Conservation (phyloP, 495 filamentous ascomycete genomes). For the Neurospora sp. region DNA sequence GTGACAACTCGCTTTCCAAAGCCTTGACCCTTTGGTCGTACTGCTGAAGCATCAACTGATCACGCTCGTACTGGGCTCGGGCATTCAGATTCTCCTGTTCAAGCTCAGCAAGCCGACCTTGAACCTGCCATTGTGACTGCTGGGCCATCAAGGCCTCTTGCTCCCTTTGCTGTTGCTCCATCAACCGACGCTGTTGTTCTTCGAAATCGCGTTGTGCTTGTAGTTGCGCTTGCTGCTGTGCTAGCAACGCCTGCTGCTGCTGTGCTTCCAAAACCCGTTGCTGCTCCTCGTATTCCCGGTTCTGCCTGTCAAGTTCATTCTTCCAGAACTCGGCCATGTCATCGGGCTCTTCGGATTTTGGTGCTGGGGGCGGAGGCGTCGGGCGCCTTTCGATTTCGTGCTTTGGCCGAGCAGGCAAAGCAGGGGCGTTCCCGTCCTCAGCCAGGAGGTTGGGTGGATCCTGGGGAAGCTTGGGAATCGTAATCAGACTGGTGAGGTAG, state of each 20-base stretch:
- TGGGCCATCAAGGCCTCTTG: slow-evolving; percentile 83
- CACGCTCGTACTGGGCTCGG: slow-evolving; percentile 88
- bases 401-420: slow-evolving; percentile 73
- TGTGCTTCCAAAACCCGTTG: slow-evolving; percentile 79
- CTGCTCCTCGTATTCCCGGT: slow-evolving; percentile 89
- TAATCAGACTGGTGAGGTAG: slow-evolving; percentile 92
- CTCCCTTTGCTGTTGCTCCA: slow-evolving; percentile 80
- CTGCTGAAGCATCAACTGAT: slow-evolving; percentile 92
- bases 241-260: slow-evolving; percentile 51
- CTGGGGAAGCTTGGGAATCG: slow-evolving; percentile 88
- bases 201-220: slow-evolving; percentile 89
- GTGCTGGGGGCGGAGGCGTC: slow-evolving; percentile 51
- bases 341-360: slow-evolving; percentile 69
- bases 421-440: slow-evolving; percentile 74
- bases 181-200: slow-evolving; percentile 80
- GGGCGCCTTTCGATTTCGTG: slow-evolving; percentile 56
- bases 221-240: slow-evolving; percentile 66
- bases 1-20: slow-evolving; percentile 74
- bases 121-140: slow-evolving; percentile 82
- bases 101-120: slow-evolving; percentile 85
- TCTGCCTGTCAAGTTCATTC: slow-evolving; percentile 77
- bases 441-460: slow-evolving; percentile 82
- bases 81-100: slow-evolving; percentile 93
- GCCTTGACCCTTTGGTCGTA: slow-evolving; percentile 92
- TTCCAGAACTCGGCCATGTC: slow-evolving; percentile 98